These are phyloP conservation scores for Priceomyces fermenticarens DNA, from an alignment of 805 yeast genomes.

Conservation along the genomic window DNA sequence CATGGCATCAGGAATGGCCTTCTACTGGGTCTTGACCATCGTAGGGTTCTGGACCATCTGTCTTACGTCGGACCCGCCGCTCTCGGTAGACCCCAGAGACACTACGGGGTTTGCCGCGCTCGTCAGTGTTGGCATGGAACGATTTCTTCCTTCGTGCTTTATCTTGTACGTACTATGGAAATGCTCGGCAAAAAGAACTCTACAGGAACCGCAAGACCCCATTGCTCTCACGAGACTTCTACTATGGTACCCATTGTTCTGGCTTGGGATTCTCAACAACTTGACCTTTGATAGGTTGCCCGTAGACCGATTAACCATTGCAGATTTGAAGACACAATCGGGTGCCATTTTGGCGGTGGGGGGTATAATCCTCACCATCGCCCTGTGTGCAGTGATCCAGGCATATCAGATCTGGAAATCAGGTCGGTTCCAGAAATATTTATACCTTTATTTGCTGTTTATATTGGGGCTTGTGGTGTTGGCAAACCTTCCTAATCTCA, in stretches of 20 bases:
- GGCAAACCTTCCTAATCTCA: conserved; percentile 59
- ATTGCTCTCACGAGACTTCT: conserved; percentile 45
- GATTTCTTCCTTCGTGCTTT: conserved; percentile 74
- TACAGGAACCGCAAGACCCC: conserved; percentile 11
- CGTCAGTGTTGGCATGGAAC: conserved; percentile 66
- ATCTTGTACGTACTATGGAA: conserved; percentile 70
- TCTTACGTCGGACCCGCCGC: conserved; percentile 78
- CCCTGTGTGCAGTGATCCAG: conserved; percentile 61
- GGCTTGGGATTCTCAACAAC: conserved; percentile 84
- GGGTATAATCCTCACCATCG: conserved; percentile 46
- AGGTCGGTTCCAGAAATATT: conserved; percentile 61
- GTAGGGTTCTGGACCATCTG: conserved; percentile 84
- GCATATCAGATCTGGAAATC: conserved; percentile 78
- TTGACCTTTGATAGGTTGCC: conserved; percentile 87
- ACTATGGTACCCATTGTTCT: conserved; percentile 76
- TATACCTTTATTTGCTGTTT: conserved; percentile 50
- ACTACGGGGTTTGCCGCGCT: conserved; percentile 56
- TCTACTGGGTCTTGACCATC: conserved; percentile 56
- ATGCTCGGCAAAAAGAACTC: conserved; percentile 49
- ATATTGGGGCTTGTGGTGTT: conserved; percentile 43
- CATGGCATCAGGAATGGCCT: conserved; percentile 39
- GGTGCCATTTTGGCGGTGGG: conserved; percentile 71
- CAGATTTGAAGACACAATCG: conserved; percentile 70
- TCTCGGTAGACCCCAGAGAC: conserved; percentile 50
- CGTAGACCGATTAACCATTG: conserved; percentile 73